These are phyloP conservation scores for Penicillium coffeae DNA, from an alignment of 495 filamentous ascomycete genomes.

Conservation along the genomic window DNA sequence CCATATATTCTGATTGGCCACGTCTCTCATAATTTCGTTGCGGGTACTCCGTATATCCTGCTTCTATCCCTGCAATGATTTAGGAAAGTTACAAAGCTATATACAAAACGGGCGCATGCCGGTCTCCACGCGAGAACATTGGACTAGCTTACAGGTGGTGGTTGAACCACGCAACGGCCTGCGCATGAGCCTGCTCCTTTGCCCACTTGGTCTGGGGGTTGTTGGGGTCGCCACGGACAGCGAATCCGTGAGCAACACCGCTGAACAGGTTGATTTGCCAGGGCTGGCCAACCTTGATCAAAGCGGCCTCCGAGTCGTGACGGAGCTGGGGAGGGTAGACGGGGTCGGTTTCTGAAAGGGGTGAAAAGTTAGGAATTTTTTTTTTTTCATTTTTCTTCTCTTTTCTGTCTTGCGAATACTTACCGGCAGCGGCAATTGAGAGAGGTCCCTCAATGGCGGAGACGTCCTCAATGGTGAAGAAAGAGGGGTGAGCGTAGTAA, in stretches of 20 bases:
- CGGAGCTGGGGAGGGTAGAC: constrained; percentile 79
- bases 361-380: constrained; percentile 11
- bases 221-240: constrained; percentile 63
- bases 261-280: constrained; percentile 83
- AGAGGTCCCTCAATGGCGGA: constrained; percentile 65
- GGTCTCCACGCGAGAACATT: not conserved
- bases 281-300: constrained; percentile 57
- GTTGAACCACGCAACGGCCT: constrained; percentile 79
- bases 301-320: constrained; percentile 55
- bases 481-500: constrained; percentile 73
- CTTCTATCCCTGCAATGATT: no score
- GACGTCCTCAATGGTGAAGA: constrained; percentile 74
- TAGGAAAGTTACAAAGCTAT: no score
- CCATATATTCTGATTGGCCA: no score
- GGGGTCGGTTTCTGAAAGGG: constrained; percentile 57
- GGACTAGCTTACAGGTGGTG: constrained; percentile 42
- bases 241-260: constrained; percentile 74
- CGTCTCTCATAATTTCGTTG: no score
- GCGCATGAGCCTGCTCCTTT: constrained; percentile 81
- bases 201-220: constrained; percentile 64
- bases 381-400: not conserved
- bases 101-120: no score
- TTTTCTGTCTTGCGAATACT: constrained; percentile 9
- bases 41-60: no score
- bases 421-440: constrained; percentile 70